Conservation (phyloP, 768 basidiomycete genomes). For the Lactifluus subvellereus region DNA sequence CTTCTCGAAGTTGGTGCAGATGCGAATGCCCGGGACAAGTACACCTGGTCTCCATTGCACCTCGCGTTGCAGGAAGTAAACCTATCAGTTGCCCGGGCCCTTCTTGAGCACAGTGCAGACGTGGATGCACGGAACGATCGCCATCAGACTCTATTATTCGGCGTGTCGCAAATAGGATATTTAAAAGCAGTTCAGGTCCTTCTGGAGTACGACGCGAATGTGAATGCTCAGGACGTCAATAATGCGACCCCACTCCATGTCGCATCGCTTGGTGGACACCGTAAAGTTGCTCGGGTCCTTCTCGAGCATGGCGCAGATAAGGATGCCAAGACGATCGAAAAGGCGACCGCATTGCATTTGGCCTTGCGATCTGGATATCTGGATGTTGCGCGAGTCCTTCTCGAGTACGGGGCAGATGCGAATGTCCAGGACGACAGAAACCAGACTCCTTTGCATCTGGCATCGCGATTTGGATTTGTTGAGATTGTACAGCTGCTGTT, state of each 20-base stretch:
- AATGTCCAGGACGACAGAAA: background rate
- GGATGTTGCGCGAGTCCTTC: background rate
- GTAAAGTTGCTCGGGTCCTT: no score
- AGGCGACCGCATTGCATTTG: no score
- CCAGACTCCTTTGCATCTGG: background rate
- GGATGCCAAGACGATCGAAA: no score
- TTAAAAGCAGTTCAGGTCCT: background rate
- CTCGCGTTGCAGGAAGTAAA: background rate
- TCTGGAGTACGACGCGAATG: background rate
- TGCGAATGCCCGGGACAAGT: background rate
- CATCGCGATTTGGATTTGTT: background rate
- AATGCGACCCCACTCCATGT: background rate
- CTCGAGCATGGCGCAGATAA: no score
- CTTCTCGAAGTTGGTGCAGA: background rate
- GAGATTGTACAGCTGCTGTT: background rate
- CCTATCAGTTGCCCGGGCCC: background rate
- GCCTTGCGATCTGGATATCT: background rate
- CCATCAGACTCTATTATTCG: background rate
- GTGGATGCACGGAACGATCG: background rate
- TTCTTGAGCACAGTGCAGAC: background rate
- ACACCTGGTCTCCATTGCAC: background rate
- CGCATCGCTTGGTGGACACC: background rate
- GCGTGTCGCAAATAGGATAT: background rate
- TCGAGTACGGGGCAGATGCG: background rate
- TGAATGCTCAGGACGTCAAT: background rate